These are phyloP conservation scores for Giardia duodenalis DNA, from an alignment of 208 protist genomes.

Conservation along the genomic window DNA sequence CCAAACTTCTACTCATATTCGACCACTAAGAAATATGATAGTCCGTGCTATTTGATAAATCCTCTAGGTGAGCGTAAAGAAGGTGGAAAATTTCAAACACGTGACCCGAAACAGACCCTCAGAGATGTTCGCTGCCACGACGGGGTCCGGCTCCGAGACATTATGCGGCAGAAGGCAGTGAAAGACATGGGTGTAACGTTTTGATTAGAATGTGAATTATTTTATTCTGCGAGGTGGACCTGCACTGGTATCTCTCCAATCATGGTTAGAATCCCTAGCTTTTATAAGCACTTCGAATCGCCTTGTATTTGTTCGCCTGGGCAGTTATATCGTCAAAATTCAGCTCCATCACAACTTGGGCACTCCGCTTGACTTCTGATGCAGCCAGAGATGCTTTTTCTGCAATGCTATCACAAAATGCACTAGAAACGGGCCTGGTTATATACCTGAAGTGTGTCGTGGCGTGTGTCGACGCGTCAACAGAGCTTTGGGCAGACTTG, in stretches of 20 bases:
- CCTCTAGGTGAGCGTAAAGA: background rate
- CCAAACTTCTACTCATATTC: background rate
- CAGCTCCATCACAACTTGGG: background rate
- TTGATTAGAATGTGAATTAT: too few species aligned
- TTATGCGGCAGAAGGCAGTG: background rate
- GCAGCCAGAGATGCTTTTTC: background rate
- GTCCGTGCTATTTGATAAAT: background rate
- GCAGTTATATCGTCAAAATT: background rate
- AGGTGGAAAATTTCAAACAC: background rate
- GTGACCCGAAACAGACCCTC: background rate
- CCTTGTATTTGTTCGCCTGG: background rate
- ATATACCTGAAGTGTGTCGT: conserved; percentile 2
- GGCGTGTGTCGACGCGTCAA: background rate
- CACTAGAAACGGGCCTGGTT: background rate
- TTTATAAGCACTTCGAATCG: background rate
- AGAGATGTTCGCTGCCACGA: background rate
- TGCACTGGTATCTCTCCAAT: too few species aligned
- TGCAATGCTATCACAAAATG: background rate
- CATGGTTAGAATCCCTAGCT: too few species aligned
- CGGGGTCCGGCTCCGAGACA: background rate
- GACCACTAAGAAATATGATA: background rate
- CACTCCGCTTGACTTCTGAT: background rate
- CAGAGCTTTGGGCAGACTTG: background rate
- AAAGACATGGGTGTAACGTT: background rate
- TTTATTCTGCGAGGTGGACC: too few species aligned